Evolutionary conservation across 371 early-diverging fungal species (phyloP).

Genomic region (Lichtheimia corymbifera): DNA sequence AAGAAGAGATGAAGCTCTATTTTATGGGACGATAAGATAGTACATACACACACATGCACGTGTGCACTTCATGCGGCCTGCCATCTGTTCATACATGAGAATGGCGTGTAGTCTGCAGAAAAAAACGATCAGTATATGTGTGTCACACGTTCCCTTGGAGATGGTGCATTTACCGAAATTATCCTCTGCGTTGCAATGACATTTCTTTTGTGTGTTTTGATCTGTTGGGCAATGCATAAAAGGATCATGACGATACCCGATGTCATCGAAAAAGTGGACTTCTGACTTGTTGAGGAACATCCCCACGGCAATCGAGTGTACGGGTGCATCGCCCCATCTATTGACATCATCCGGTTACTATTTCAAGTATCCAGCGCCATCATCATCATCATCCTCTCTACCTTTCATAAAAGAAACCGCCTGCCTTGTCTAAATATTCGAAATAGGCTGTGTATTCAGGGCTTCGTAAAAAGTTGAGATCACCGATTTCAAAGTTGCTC

Average conservation of each 20-base stretch:
- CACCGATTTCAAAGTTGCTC: conserved; percentile 96
- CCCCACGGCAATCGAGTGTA: conserved; percentile 90
- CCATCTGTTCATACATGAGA: conserved; percentile 22
- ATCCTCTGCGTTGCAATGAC: conserved; percentile 50
- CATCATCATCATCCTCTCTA: conserved; percentile 53
- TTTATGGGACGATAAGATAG: too few relatives aligned
- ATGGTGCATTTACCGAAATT: conserved; percentile 47
- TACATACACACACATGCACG: too few relatives aligned
- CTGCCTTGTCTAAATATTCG: conserved; percentile 78
- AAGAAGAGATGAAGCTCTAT: too few relatives aligned
- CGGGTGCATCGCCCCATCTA: conserved; percentile 97
- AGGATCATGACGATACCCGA: conserved; percentile 79
- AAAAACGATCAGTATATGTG: too few relatives aligned
- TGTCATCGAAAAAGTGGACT: conserved; percentile 92
- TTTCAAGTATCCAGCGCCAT: conserved; percentile 60
- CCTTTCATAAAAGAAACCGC: conserved; percentile 95
- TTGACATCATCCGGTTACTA: conserved; percentile 48
- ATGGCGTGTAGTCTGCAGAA: conserved; percentile 17
- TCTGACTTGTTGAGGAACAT: conserved; percentile 80
- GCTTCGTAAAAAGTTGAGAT: conserved; percentile 78
- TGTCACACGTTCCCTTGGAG: too few relatives aligned
- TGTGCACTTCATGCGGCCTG: conserved; percentile 5
- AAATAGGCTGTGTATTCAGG: conserved; percentile 75
- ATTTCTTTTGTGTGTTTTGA: conserved; percentile 49
- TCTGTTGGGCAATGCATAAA: conserved; percentile 71